These are phyloP conservation scores for Tetracladium marchalianum DNA, from an alignment of 495 filamentous ascomycete genomes.

Conservation along the genomic window DNA sequence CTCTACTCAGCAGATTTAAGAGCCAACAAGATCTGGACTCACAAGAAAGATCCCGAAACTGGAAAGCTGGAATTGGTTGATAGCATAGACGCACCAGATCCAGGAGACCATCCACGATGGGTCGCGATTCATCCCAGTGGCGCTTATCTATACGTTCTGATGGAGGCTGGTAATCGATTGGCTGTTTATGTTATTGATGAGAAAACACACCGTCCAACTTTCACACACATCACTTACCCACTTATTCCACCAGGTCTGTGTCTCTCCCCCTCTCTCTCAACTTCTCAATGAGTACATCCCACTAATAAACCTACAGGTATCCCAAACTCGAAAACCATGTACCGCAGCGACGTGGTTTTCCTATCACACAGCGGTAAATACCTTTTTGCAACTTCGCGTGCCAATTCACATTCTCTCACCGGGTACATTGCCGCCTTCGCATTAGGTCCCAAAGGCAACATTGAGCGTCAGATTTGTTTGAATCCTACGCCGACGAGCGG, in stretches of 20 bases:
- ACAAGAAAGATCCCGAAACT: slow-evolving; percentile 50
- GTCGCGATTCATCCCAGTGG: slow-evolving; percentile 68
- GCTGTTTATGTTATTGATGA: slow-evolving; percentile 73
- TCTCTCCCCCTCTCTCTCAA: slow-evolving; percentile 1
- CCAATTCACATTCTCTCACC: slow-evolving; percentile 63
- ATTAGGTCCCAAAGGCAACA: slow-evolving; percentile 56
- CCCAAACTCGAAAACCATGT: slow-evolving; percentile 35
- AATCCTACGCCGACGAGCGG: slow-evolving; percentile 79
- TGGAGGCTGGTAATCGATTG: slow-evolving; percentile 75
- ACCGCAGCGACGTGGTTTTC: slow-evolving; percentile 70
- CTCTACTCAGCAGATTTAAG: slow-evolving; percentile 78
- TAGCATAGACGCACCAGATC: slow-evolving; percentile 56
- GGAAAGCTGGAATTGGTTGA: slow-evolving; percentile 59
- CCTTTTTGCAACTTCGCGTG: slow-evolving; percentile 71
- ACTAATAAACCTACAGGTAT: slow-evolving; percentile 35
- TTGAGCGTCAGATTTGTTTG: slow-evolving; percentile 66
- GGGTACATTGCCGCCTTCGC: slow-evolving; percentile 74
- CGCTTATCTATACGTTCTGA: slow-evolving; percentile 71
- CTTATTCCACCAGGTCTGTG: slow-evolving; percentile 60
- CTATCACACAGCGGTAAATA: slow-evolving; percentile 55
- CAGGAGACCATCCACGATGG: slow-evolving; percentile 74
- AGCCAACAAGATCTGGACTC: slow-evolving; percentile 80
- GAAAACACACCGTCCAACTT: slow-evolving; percentile 67
- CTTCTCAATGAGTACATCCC: slow-evolving; percentile 10
- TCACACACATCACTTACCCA: slow-evolving; percentile 66